Conservation (phyloP, 495 filamentous ascomycete species). For the Hypoxylon subgilvum region DNA sequence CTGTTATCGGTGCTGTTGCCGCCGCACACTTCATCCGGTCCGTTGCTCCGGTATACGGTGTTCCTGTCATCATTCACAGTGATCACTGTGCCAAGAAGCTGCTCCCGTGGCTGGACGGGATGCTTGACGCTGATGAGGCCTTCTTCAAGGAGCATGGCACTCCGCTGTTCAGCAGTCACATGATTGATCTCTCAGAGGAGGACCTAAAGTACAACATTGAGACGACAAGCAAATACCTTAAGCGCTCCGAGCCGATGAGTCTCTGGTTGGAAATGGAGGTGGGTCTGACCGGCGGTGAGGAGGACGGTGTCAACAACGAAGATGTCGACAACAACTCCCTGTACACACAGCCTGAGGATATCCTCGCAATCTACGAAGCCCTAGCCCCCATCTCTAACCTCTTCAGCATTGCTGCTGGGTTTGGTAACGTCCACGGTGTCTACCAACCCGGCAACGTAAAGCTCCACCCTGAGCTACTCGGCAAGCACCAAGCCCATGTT, state of each 20-base stretch:
- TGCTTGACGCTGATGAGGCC: constrained; percentile 88
- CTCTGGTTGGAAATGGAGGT: constrained; percentile 99
- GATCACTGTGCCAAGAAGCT: constrained; percentile 94
- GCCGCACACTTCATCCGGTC: constrained; percentile 92
- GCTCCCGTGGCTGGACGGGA: constrained; percentile 93
- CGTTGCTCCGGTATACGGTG: constrained; percentile 82
- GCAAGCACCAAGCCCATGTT: constrained; percentile 92
- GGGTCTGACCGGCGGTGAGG: constrained; percentile 93
- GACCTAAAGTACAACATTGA: constrained; percentile 84
- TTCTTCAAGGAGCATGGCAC: constrained; percentile 92
- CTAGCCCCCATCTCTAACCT: constrained; percentile 82
- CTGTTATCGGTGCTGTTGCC: constrained; percentile 84
- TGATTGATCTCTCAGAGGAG: constrained; percentile 93
- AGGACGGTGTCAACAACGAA: constrained; percentile 90
- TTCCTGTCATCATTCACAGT: constrained; percentile 91
- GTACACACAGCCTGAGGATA: constrained; percentile 97
- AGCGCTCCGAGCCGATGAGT: constrained; percentile 91
- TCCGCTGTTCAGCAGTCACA: constrained; percentile 93
- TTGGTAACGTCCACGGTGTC: constrained; percentile 98
- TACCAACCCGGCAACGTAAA: constrained; percentile 98
- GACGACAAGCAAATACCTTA: constrained; percentile 87
- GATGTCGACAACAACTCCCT: constrained; percentile 92
- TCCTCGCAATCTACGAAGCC: constrained; percentile 83
- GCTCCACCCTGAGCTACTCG: constrained; percentile 90
- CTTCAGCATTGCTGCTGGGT: constrained; percentile 97